Evolutionary conservation across 73 alveolate species (phyloP), one percentile per base, ranked within the genome.

Genomic region (Uronychia binucleata): DNA sequence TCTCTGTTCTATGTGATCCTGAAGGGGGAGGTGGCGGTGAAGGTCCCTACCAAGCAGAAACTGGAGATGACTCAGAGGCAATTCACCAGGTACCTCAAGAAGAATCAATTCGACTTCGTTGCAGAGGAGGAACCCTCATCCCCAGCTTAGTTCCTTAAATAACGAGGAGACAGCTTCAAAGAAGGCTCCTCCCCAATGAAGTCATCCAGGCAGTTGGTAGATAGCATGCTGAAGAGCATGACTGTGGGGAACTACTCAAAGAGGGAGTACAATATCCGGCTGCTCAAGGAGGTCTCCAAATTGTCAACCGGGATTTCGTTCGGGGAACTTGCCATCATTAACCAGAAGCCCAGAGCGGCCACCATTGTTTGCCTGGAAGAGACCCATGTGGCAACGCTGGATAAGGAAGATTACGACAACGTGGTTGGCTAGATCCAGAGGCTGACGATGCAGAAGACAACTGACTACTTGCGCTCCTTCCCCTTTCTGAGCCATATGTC

Each of bases 401-500:
- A 82, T 33, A 87, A 87, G 57, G 26, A 80, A 28, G 77, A 86
- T 14, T 91, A 77, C 74, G 88, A 86, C 34, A 80, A 81, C 31
- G 89, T 86, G 0, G 59, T 90, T 58, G 87, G 80, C 34, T 79
- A 90, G 76, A 84, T 74, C 33, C 75, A 30, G 33, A 77, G 31
- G 57, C 76, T 28, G 57, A 57, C 87, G 57, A 74, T 90, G 60
- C 85, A 28, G 83, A 58, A 28, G 33, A 77, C 32, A 33, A 89
- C 89, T 30, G 59, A 74, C n/a, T 90, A 88, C 79, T 80, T 91
- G 31, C 58, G 75, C 8, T 46, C 75, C 28, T 81, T 91, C 77
- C 93, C 94, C 28, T 78, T 86, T 1, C 88, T 92, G 77, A 57
- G 58, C 25, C 77, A 75, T 33, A 58, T 88, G 32, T 78, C 97